These are phyloP conservation scores for Tuber brumale DNA, from an alignment of 495 filamentous ascomycete species.

Conservation along the genomic window DNA sequence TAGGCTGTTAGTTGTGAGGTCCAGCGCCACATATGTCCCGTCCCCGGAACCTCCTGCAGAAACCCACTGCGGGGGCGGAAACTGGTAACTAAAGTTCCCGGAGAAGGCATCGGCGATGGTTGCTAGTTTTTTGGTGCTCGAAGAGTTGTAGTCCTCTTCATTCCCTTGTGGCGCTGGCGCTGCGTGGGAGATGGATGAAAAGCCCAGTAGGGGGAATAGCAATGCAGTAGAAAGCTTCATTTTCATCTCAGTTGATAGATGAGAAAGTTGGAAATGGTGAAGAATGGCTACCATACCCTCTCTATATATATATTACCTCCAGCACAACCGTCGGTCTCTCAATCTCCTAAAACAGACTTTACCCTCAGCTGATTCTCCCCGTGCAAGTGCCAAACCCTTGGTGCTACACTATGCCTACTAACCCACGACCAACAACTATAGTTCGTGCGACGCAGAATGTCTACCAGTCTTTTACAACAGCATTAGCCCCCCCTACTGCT, in stretches of 20 bases:
- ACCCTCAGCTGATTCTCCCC: not conserved
- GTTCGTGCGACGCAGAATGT: too few relatives aligned
- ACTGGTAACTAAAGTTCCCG: slow-evolving; percentile 39
- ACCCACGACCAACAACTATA: not conserved
- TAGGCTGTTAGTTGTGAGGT: slow-evolving; percentile 43
- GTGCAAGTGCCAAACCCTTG: not conserved
- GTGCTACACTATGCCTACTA: not conserved
- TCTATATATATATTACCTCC: not conserved
- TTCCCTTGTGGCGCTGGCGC: slow-evolving; percentile 10
- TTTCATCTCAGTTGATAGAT: not conserved
- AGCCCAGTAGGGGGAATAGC: slow-evolving; percentile 5
- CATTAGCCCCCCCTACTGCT: too few relatives aligned
- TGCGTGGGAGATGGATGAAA: slow-evolving; percentile 16
- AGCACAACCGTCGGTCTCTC: not conserved
- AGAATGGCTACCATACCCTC: not conserved
- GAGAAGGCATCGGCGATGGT: slow-evolving; percentile 46
- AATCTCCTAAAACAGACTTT: not conserved
- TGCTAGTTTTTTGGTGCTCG: slow-evolving; percentile 40
- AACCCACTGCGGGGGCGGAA: slow-evolving; percentile 47
- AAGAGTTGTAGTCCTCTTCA: not conserved
- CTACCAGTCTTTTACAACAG: too few relatives aligned
- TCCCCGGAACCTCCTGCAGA: slow-evolving; percentile 43
- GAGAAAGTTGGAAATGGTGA: not conserved
- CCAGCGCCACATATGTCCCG: slow-evolving; percentile 47
- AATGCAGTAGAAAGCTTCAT: not conserved